Base-by-base conservation (phyloP, 495 filamentous ascomycete genomes). In the Tricharina praecox region DNA sequence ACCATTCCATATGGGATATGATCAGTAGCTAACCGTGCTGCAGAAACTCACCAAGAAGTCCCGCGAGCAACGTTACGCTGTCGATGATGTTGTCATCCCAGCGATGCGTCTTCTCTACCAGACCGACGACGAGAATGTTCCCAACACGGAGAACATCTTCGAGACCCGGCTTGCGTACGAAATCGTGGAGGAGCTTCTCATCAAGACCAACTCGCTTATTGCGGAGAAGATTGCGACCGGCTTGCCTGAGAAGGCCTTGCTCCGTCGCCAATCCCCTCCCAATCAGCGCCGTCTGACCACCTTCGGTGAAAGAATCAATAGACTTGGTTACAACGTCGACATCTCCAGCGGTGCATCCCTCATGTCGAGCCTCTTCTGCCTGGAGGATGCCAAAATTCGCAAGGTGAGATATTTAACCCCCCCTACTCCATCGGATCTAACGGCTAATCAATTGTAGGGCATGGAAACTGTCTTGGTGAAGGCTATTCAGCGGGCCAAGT, bases 101-200 rank as follows among this genome's bases (percentile, higher is more conserved):
- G 76, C 87, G 38, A 74, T 96, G 41, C 81, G 90, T 35, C 73
- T 97, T 26, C 67, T 96, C 32, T 81, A 93, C 60, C 82, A 90
- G 62, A 75, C 95, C n/a, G 92, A 97, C 56, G 90, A 97, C 53
- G 90, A 97, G 69, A 95, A 95, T 61, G 84, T 95, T 28, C 90
- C 88, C 0, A 84, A 95, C 20, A 85, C 90, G 66, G 75, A 83
- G 57, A 97, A 96, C 67, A 83, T 97, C 47, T 96, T 96, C 59
- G 80, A 94, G 60, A 85, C 82, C 18, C 84, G 82, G 19, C 72
- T 78, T 11, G 82, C 88, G 11, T 88, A 86, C 49, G 92, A 96
- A 64, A 71, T 96, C 33, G 83, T 95, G 33, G 92, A 97, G 63
- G 90, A 97, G 67, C 67, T 97, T 13, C 77, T 81, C 61, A 79